Percentiles rank a stretch among this genome's conserved stretches.
Conservation (phyloP, 805 yeast species). For the Myxozyma neotropica region DNA sequence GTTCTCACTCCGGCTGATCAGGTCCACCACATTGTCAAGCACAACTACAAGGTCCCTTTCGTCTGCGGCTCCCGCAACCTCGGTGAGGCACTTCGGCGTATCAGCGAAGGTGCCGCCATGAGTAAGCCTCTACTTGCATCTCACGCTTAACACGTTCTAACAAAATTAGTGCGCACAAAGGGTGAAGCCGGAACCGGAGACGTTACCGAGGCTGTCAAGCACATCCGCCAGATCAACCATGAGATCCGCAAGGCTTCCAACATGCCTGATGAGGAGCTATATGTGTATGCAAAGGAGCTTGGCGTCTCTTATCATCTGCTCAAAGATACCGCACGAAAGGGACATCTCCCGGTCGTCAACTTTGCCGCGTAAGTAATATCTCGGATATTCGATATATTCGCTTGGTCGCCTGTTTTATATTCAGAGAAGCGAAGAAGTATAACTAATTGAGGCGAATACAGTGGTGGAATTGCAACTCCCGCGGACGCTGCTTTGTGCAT, state of each 20-base stretch:
- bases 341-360: conserved; percentile 77
- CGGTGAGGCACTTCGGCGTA: conserved; percentile 79
- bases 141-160: no score
- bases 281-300: conserved; percentile 55
- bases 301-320: conserved; percentile 64
- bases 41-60: conserved; percentile 67
- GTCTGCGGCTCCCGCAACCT: conserved; percentile 83
- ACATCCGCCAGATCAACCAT: conserved; percentile 61
- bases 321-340: conserved; percentile 52
- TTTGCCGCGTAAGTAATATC: conserved; percentile 59
- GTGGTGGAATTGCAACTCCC: conserved; percentile 84
- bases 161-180: conserved; percentile 59
- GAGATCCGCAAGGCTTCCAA: conserved; percentile 55
- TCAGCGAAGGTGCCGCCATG: conserved; percentile 85
- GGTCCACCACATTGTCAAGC: conserved; percentile 62
- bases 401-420: no score
- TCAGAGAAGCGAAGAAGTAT: background rate
- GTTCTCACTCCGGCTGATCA: conserved; percentile 83
- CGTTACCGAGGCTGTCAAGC: conserved; percentile 78
- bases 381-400: no score
- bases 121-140: conserved; percentile 33
- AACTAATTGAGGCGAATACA: background rate
- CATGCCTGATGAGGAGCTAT: conserved; percentile 52
- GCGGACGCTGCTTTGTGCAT: conserved; percentile 84
- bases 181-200: conserved; percentile 93